Conservation (phyloP, 139 green algal species). For the Coelastrella sp. region DNA sequence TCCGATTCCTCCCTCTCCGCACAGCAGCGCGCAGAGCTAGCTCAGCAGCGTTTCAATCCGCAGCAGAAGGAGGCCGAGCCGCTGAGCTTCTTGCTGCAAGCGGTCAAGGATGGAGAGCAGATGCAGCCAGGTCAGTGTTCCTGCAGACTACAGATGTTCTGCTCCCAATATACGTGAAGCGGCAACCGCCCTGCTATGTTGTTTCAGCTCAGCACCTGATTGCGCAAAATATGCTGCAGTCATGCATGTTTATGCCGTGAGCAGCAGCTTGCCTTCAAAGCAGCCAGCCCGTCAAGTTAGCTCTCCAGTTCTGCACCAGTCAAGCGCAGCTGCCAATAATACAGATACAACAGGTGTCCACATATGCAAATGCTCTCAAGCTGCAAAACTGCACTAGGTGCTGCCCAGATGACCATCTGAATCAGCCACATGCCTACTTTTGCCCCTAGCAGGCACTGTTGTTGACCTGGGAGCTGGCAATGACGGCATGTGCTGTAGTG, state of each 20-base stretch:
- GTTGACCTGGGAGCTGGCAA: background rate
- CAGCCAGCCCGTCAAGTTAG: background rate
- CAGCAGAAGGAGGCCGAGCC: slow-evolving; percentile 25
- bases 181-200: too few species aligned
- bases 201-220: too few species aligned
- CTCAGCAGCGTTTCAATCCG: slow-evolving; percentile 1
- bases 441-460: background rate
- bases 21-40: background rate
- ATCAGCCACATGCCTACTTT: background rate
- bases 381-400: too few species aligned
- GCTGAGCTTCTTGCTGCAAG: slow-evolving; percentile 30
- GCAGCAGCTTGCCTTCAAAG: too few species aligned
- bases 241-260: too few species aligned
- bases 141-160: background rate
- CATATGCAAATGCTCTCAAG: too few species aligned
- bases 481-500: slow-evolving; percentile 17
- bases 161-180: too few species aligned
- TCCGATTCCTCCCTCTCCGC: background rate
- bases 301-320: too few species aligned
- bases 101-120: slow-evolving; percentile 31
- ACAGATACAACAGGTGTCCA: too few species aligned
- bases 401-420: too few species aligned
- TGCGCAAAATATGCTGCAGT: too few species aligned
- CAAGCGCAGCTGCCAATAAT: too few species aligned
- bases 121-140: background rate